Evolutionary conservation across 2,329 filamentous ascomycete genomes (phyloP).

Genomic region (Ceratocystis colombiana): DNA sequence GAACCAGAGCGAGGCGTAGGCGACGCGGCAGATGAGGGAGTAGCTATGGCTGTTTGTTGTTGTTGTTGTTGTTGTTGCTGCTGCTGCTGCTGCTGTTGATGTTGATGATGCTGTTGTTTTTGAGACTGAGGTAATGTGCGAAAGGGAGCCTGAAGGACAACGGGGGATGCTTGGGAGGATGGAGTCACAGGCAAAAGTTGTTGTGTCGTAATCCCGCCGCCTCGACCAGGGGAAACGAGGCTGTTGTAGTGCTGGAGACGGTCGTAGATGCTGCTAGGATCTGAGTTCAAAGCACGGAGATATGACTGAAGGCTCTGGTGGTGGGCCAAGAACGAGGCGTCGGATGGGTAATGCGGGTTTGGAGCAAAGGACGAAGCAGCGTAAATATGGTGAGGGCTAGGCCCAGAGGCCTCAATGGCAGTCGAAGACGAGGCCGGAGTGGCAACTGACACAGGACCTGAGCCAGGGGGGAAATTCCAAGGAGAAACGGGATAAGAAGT

Average conservation of each 20-base stretch:
- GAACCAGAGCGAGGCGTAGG: slow-evolving; percentile 3
- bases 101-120: slow-evolving; percentile 7
- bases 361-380: slow-evolving; percentile 15
- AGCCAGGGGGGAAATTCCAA: slow-evolving; percentile 33
- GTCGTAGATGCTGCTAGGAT: slow-evolving; percentile 51
- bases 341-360: slow-evolving; percentile 26
- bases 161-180: slow-evolving; percentile 33
- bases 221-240: slow-evolving; percentile 49
- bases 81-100: neutral
- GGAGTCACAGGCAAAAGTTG: slow-evolving; percentile 45
- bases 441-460: slow-evolving; percentile 20
- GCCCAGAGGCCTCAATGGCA: slow-evolving; percentile 20
- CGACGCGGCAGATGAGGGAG: slow-evolving; percentile 6
- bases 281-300: slow-evolving; percentile 42
- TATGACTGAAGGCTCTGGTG: slow-evolving; percentile 43
- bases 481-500: slow-evolving; percentile 37
- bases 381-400: slow-evolving; percentile 17
- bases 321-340: slow-evolving; percentile 34
- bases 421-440: slow-evolving; percentile 18
- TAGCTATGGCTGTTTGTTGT: neutral
- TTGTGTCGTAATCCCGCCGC: slow-evolving; percentile 46
- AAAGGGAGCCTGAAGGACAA: slow-evolving; percentile 11
- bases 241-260: slow-evolving; percentile 57
- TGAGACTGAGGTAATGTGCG: neutral
- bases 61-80: neutral